Evolutionary conservation across 306 rosid genomes (phyloP).

Genomic region (Cajanus cajan): DNA sequence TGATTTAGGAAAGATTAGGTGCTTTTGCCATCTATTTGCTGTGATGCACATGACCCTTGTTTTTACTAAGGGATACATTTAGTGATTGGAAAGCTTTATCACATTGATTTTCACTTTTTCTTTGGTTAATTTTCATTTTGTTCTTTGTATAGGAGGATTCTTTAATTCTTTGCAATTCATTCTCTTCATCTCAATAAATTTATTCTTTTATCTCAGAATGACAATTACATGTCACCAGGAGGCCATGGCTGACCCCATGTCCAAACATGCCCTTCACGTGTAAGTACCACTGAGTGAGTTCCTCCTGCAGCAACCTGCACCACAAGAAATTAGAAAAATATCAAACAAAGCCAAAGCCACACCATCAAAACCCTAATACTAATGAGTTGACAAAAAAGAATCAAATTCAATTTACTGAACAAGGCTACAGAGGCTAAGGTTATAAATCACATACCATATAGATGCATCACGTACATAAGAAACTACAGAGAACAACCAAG

Average conservation of each 20-base stretch:
- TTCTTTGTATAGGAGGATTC: background rate
- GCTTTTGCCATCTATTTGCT: background rate
- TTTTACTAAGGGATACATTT: background rate
- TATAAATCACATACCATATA: background rate
- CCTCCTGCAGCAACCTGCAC: constrained; percentile 98
- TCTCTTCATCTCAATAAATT: background rate
- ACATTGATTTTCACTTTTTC: background rate
- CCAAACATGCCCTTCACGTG: constrained; percentile 96
- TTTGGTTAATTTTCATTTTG: background rate
- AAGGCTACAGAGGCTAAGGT: background rate
- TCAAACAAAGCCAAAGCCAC: constrained; percentile 5
- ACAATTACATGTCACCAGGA: constrained; percentile 91
- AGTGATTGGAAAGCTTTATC: background rate
- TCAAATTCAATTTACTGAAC: background rate
- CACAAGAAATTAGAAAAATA: constrained; percentile 12
- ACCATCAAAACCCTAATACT: no score
- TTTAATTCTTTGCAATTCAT: background rate
- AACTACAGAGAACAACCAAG: background rate
- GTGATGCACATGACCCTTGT: background rate
- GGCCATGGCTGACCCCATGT: constrained; percentile 99
- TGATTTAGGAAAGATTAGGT: background rate
- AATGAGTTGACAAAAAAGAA: constrained; percentile 1
- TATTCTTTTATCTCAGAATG: background rate
- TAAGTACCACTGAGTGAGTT: constrained; percentile 97
- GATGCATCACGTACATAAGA: background rate